Base-by-base conservation (phyloP, 208 protist genomes). In the Crithidia sp. region DNA sequence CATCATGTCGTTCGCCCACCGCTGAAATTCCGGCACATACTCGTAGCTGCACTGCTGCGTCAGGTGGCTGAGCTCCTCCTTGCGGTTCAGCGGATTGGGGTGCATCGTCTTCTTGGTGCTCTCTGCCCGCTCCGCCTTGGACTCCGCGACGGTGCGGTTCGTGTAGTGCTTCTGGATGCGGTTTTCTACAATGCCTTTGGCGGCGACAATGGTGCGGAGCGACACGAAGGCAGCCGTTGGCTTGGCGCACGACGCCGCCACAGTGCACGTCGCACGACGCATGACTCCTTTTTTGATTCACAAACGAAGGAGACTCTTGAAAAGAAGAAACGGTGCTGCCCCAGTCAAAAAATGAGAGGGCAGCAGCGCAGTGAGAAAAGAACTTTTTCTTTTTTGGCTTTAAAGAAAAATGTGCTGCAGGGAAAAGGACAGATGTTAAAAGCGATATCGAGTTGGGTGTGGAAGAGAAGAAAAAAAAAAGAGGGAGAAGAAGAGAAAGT, bases 1-100 rank as follows among this genome's bases (percentile, higher is more conserved):
- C 88, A 96, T 92, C 89, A 96, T 95, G 56, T 95, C 92, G 74
- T 96, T 95, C 39, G 92, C 84, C 89, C 89, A 94, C 14, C 92
- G 92, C 81, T 96, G 92, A 75, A 96, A 96, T 79, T 96, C 89
- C n/a, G 92, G 88, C 39, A 95, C 83, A 77, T 96, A 96, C 78
- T 96, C 92, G 81, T 93, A 94, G 71, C 83, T 92, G 71, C 90
- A 95, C 66, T 95, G 89, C 59, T 92, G 89, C 16, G 88, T 94
- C 39, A 95, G 82, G 77, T 96, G 87, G 60, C 85, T 91, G 39
- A 96, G 88, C 50, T 85, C 88, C 74, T 96, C 92, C 84, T 95
- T 96, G 19, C 86, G 86, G 74, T 87, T 94, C 19, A 76, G 76
- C 7, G 90, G 92, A 70, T 94, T 91, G 28, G 88, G 88, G 67